Conservation (phyloP, 1,284 basidiomycete species). For the Ustilago esculenta region DNA sequence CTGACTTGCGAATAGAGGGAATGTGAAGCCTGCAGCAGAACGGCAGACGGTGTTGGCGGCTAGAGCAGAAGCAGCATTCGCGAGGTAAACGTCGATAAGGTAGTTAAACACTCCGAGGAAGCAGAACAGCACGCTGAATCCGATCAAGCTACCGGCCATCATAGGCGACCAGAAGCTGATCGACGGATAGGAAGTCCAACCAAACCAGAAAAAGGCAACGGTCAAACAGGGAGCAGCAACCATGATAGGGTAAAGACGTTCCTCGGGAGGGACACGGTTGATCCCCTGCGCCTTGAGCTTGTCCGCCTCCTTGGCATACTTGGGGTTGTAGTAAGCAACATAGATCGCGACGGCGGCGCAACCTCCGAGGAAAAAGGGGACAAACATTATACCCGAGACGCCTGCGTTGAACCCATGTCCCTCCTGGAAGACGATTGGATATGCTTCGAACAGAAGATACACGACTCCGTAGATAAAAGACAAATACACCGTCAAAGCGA, state of each 20-base stretch:
- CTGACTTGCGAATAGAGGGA: conserved; percentile 70
- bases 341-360: conserved; percentile 43
- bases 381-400: conserved; percentile 63
- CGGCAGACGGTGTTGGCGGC: conserved; percentile 78
- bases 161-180: conserved; percentile 69
- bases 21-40: conserved; percentile 73
- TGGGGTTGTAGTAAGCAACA: conserved; percentile 53
- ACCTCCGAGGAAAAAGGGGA: conserved; percentile 65
- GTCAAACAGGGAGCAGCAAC: conserved; percentile 66
- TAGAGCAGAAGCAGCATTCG: conserved; percentile 70
- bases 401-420: conserved; percentile 62
- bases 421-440: conserved; percentile 64
- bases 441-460: conserved; percentile 64
- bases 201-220: conserved; percentile 68
- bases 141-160: conserved; percentile 70
- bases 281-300: conserved; percentile 42
- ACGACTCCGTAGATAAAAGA: conserved; percentile 76
- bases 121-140: conserved; percentile 71
- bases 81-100: conserved; percentile 71
- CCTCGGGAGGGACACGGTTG: conserved; percentile 61
- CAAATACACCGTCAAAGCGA: conserved; percentile 77
- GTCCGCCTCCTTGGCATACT: conserved; percentile 46
- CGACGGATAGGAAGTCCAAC: conserved; percentile 53
- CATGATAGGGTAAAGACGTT: conserved; percentile 58
- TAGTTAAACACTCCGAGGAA: conserved; percentile 70